Base-by-base conservation (phyloP, 1,139 yeast genomes). In the Taiozyma sp. region DNA sequence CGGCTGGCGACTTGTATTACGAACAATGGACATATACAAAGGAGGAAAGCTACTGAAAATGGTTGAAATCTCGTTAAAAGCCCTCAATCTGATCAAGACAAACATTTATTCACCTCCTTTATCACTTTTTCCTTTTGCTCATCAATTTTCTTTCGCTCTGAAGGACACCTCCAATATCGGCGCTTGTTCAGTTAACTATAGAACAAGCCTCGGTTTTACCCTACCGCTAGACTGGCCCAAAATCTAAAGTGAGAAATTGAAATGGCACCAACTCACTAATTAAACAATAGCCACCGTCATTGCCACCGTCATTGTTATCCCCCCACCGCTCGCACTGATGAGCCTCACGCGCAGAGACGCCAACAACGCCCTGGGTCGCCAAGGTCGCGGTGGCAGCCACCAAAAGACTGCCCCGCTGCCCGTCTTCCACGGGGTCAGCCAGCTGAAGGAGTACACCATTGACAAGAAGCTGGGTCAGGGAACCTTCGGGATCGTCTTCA, bases 391-490 rank as follows among this genome's bases (percentile, higher is more conserved):
- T 13, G 13, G 24, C 14, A 10, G 24, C n/a, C 41, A 22, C 8
- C 24, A 16, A 10, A 19, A 22, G 24, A 24, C 19, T 8, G 41
- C 41, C 10, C 43, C 49, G 46, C 16, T 42, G 32, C 22, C 40
- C 43, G 46, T 48, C 19, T 43, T 46, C 42, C 32, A 49, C 36
- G 61, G 57, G 2, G 34, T 47, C 3, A 43, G 52, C 42, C 54
- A 50, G 19, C 50, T 69, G 45, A 59, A 62, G 2, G 74, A 72
- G 54, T 89, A 87, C 63, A 73, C 73, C 46, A 75, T 83, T 32
- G 68, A 81, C 45, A 84, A 83, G 49, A 84, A 84, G 64, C 76
- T 90, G 52, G 97, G 98, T 2, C 96, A 92, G 67, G 99, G 99
- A 9, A 95, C 99, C 0, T 93, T 93, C 68, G 91, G 89, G 22